Base-by-base conservation (phyloP, 805 yeast species). In the Candida succiphila region DNA sequence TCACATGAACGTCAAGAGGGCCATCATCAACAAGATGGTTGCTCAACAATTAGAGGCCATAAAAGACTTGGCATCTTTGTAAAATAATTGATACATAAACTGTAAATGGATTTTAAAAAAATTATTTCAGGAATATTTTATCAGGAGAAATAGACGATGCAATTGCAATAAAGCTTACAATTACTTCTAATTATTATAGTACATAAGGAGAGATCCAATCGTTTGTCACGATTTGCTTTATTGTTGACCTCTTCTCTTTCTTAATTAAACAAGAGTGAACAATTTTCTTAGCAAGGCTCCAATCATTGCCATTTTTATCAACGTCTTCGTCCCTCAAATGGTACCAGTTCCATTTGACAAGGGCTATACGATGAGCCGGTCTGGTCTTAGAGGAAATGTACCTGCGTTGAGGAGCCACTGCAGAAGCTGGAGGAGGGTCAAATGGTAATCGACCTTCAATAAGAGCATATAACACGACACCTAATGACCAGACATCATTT, bases 401-500 rank as follows among this genome's bases (percentile, higher is more conserved):
- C n/a, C n/a, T n/a, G 45, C 58, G 48, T 7, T 65, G 54, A 3
- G 64, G 48, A 21, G 49, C 44, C 7, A 38, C 34, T 10, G 42
- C 37, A 14, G 63, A 59, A 27, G 63, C 59, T 30, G 63, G 60
- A 2, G 87, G 88, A 3, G 84, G 74, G 51, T 92, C 99, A 61
- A 92, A 92, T 4, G 99, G 99, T 31, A 92, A 61, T 36, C 96
- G 55, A 27, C 85, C 78, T 48, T 92, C 98, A 46, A 92, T 54
- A 19, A 89, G 59, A 1, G 94, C 75, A 49, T 87, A 92, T 1
- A 88, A 58, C n/a, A 88, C 62, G 3, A 92, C 97, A 2, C 98
- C 98, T 8, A 88, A 55, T 2, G 96, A 85, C 99, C 99, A 92
- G 15, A 88, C 65, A 54, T 92, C 99, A 31, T 92, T 80, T 42